Evolutionary conservation across 345 rosid genomes (phyloP).

Genomic region (Murraya koenigii): DNA sequence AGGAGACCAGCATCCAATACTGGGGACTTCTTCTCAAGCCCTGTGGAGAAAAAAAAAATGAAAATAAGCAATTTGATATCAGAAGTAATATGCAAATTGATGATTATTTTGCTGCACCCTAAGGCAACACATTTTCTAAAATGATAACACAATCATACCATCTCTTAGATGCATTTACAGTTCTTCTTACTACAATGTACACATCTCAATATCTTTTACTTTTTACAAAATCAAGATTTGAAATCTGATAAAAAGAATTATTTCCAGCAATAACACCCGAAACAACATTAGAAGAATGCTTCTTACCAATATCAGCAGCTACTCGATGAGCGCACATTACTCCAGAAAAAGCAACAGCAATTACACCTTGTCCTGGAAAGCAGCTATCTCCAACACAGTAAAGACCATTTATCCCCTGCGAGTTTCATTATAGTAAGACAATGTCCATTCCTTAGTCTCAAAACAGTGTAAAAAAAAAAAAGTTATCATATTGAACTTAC

Average conservation of each 20-base stretch:
- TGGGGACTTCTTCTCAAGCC: constrained; percentile 77
- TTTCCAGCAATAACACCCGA: not conserved
- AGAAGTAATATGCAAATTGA: not conserved
- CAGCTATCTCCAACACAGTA: constrained; percentile 98
- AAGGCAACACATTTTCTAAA: not conserved
- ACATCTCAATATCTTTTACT: not conserved
- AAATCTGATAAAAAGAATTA: not conserved
- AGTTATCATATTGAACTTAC: constrained; percentile 36
- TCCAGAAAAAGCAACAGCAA: constrained; percentile 96
- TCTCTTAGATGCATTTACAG: not conserved
- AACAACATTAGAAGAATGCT: constrained; percentile 3
- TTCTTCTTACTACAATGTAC: not conserved
- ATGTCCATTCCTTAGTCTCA: constrained; percentile 4
- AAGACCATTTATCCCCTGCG: constrained; percentile 70
- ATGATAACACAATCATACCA: not conserved
- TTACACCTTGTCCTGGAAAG: constrained; percentile 98
- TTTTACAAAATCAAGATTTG: constrained; percentile 6
- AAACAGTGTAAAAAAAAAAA: not conserved
- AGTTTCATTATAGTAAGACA: constrained; percentile 19
- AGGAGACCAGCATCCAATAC: constrained; percentile 71
- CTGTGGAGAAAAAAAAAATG: constrained; percentile 22
- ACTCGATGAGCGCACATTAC: constrained; percentile 97
- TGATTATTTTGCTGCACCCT: not conserved
- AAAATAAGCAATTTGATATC: not conserved
- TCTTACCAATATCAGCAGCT: constrained; percentile 93